Evolutionary conservation across 306 rosid genomes (phyloP).

Genomic region (Spatholobus suberectus): DNA sequence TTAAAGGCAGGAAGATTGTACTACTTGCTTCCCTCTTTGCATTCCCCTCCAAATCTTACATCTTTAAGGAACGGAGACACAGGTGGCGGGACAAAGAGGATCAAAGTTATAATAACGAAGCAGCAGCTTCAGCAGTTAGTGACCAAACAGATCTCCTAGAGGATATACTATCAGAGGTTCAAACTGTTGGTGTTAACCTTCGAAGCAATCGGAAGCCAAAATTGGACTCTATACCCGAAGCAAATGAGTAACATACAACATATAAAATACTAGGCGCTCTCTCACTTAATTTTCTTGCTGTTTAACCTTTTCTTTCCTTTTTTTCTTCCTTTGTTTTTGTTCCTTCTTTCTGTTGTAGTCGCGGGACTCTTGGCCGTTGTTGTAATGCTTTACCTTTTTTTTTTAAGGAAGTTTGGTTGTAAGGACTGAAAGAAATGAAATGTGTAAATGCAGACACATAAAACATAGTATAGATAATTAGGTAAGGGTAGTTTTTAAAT

Average conservation of each 20-base stretch:
- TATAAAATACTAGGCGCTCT: background rate
- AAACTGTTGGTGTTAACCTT: slow-evolving; percentile 26
- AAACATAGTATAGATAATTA: background rate
- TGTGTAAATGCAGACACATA: slow-evolving; percentile 18
- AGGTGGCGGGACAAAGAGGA: slow-evolving; percentile 49
- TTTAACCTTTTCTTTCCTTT: slow-evolving; percentile 30
- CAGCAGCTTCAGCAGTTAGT: slow-evolving; percentile 66
- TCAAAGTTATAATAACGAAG: slow-evolving; percentile 70
- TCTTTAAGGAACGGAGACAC: slow-evolving; percentile 4
- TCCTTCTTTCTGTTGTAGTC: background rate
- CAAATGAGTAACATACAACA: slow-evolving; percentile 40
- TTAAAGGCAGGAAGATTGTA: slow-evolving; percentile 64
- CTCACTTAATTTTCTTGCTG: background rate
- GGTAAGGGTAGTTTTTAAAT: slow-evolving; percentile 1
- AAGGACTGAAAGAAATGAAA: slow-evolving; percentile 9
- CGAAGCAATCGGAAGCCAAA: slow-evolving; percentile 51
- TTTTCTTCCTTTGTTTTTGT: slow-evolving; percentile 22
- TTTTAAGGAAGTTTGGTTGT: background rate
- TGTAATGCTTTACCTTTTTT: background rate
- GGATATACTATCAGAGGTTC: slow-evolving; percentile 49
- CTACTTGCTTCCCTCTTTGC: slow-evolving; percentile 52
- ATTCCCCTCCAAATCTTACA: slow-evolving; percentile 18
- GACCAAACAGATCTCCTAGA: slow-evolving; percentile 59
- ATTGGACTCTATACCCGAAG: slow-evolving; percentile 74
- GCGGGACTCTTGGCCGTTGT: background rate